Evolutionary conservation across 305 asterid species (phyloP), one percentile per base, ranked within the genome.

Genomic region (Fraxinus velutina): DNA sequence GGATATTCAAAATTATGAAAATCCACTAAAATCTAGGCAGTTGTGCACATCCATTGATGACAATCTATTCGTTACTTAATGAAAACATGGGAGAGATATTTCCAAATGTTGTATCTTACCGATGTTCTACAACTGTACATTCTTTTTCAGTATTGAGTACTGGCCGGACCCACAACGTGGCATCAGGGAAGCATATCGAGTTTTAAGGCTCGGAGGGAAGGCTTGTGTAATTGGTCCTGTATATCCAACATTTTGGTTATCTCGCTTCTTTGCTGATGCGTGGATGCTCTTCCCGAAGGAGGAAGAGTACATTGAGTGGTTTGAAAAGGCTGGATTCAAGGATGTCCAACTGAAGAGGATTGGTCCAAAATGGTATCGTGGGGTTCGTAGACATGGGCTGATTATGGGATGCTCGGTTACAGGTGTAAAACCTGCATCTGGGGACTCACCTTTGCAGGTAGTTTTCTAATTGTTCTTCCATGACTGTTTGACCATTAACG

Each of bases 161-260:
- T 96, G 99, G 99, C 99, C 99, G 2, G 99, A 96, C 85, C 99
- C 99, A 39, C 99, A 94, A 79, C 97, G 98, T 39, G 99, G 99
- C 50, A 94, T 96, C 83, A 85, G 22, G 87, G 99, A 94, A 91
- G 99, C 99, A 3, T 96, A 96, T 88, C 91, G 99, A 76, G 97
- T 96, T 34, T 81, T 96, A 85, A 93, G 91, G 79, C 87, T 91
- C 3, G 96, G 97, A 78, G 97, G 98, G 36, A 94, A 96, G 87
- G 98, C 98, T 3, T 94, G 99, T 89, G 0, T 96, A 37, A 96
- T 96, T n/a, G 99, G 99, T 77, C 99, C 99, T 8, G 97, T 94
- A 9, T 87, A 96, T 80, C 99, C 98, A 19, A 93, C 97, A 4
- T 91, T 92, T 83, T 92, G 97, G 97, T 75, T 96, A 84, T 94